Base-by-base conservation (phyloP, 1,284 basidiomycete genomes). In the Melampsora americana region DNA sequence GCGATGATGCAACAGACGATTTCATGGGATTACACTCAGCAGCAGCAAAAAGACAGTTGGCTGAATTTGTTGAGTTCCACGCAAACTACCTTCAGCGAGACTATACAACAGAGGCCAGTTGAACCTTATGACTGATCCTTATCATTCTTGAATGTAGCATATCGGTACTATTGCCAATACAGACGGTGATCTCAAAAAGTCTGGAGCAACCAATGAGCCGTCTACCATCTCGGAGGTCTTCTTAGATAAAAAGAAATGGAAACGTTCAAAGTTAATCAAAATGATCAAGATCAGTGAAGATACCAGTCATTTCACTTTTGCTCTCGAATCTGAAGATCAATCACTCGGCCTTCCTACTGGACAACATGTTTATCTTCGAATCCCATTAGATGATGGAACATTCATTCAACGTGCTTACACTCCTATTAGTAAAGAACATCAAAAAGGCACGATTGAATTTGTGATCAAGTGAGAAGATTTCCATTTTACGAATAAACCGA, bases 331-430 rank as follows among this genome's bases (percentile, higher is more conserved):
- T 35, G 78, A 81, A 1, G 83, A 85, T 2, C 86, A 87, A 77
- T 80, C 81, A 26, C 83, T 90, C 0, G 89, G 89, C n/a, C 81
- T 90, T 12, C 87, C 88, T 0, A 84, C 85, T 7, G 89, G 89
- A 0, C 88, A 90, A 77, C 89, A 90, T 78, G 86, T 89, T 66
- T 89, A 86, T 78, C 84, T 87, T 2, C 84, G 88, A 1, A 78
- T 88, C 30, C 80, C 81, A 65, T 80, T 84, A 62, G 86, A 86
- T 77, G 79, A 81, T 50, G 85, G 85, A 11, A 85, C 87, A 72
- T 77, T 87, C 0, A 85, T 89, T 0, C 88, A 89, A 78, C 83
- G 88, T 32, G 87, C 88, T 0, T 90, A 90, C 78, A 90, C 89
- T 1, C 89, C 89, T 0, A 84, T 89, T 48, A 88, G 87, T 20